Base-by-base conservation (phyloP, 2,329 filamentous ascomycete genomes). In the Verticillium nubilum region DNA sequence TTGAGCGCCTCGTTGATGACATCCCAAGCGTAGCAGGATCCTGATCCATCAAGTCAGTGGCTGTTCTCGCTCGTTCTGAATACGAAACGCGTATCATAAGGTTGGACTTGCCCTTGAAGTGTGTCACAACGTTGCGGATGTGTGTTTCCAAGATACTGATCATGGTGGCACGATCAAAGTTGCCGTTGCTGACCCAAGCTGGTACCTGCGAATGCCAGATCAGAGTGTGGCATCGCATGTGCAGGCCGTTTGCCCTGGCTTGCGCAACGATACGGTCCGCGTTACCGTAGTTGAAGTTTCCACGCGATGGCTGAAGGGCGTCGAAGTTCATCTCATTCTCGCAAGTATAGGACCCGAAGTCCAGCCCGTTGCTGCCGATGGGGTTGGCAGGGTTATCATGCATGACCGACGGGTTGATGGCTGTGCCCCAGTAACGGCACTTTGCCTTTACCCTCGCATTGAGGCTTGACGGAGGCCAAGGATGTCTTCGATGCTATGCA, bases 301-400 rank as follows among this genome's bases (percentile, higher is more conserved):
- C 79, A 61, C 76, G 74, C 19, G 69, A 68, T n/a, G 66, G 67
- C 70, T 88, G 76, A 19, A 77, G 77, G 33, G 80, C 74, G 65
- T 88, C 84, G 86, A 86, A 90, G 73, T 90, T 89, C 82, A 88
- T 87, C 68, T 78, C 84, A 77, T 90, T 89, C 76, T 90, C 87
- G n/a, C 42, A 50, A 25, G 42, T 50, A 19, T 50, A 1, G 83
- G 80, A 50, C 12, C 19, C 42, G 19, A 50, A 50, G 12, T 50
- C 42, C 42, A 23, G 5, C 12, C 42, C 42, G 19, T 50, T 50
- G 19, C 42, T 50, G 42, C n/a, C 42, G 19, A 50, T 50, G 42
- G 42, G 42, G 19, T 50, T 50, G n/a, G 42, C 42, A 2, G 6
- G 42, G n/a, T 23, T 50, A 10, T 50, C 19, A 12, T 23, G 23